These are phyloP conservation scores for Lactifluus piperatus DNA, from an alignment of 768 basidiomycete species.

Conservation along the genomic window DNA sequence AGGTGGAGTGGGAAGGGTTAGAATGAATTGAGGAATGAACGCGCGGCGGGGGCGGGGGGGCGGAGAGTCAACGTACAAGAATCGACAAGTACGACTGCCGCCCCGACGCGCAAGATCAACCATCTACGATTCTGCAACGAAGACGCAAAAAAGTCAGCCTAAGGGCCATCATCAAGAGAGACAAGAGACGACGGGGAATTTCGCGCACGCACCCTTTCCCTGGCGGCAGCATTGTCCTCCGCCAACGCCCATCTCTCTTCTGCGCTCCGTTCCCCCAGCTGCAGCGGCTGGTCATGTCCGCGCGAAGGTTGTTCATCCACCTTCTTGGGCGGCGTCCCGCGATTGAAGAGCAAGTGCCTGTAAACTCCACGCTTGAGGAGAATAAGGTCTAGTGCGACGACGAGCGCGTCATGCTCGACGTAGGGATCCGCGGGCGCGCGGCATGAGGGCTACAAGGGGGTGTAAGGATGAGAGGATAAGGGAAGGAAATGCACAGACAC, in stretches of 20 bases:
- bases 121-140: conserved; percentile 46
- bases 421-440: conserved; percentile 75
- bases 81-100: conserved; percentile 52
- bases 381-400: conserved; percentile 69
- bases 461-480: conserved; percentile 7
- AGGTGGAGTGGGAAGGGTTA: conserved; percentile 1
- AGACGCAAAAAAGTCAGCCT: background rate
- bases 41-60: too few species aligned
- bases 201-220: conserved; percentile 7
- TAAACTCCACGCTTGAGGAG: conserved; percentile 77
- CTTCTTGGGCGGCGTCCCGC: conserved; percentile 56
- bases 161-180: background rate
- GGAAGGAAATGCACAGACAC: conserved; percentile 41
- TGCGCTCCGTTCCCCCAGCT: background rate
- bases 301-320: conserved; percentile 15
- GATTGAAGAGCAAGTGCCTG: conserved; percentile 73
- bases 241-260: conserved; percentile 28
- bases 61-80: conserved; percentile 62
- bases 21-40: too few species aligned
- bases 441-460: conserved; percentile 42
- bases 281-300: background rate
- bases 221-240: too few species aligned
- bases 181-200: background rate
- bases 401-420: conserved; percentile 73
- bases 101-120: conserved; percentile 51